phyloP scores from a whole-genome alignment of 2,329 filamentous ascomycete genomes.

The Ascochyta viciae-villosae region DNA sequence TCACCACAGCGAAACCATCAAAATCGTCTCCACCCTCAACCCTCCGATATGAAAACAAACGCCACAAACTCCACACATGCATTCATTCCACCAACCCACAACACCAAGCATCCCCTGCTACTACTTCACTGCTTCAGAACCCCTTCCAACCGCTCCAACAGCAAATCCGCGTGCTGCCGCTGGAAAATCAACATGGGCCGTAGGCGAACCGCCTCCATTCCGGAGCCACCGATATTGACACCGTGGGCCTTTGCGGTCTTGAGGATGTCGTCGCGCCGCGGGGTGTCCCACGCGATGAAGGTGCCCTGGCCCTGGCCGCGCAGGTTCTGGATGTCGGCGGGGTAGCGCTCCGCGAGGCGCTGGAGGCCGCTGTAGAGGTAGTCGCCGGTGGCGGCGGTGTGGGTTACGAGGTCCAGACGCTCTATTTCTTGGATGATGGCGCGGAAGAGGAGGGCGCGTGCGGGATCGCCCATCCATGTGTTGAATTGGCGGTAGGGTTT shows the following conservation, averaged over 20 bases:
- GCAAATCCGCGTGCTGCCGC: slow-evolving; percentile 85
- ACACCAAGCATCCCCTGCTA: background rate
- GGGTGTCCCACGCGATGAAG: slow-evolving; percentile 91
- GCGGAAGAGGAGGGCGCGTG: slow-evolving; percentile 82
- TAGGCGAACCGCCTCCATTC: slow-evolving; percentile 76
- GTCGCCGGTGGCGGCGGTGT: slow-evolving; percentile 78
- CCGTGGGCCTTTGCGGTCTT: slow-evolving; percentile 79
- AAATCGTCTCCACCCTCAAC: too few species aligned
- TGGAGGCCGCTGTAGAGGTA: slow-evolving; percentile 78
- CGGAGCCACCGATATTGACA: slow-evolving; percentile 87
- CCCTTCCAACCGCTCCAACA: slow-evolving; percentile 81
- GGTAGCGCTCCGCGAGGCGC: slow-evolving; percentile 72
- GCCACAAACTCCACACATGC: too few species aligned
- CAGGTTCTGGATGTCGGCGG: slow-evolving; percentile 80
- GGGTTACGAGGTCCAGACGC: slow-evolving; percentile 75
- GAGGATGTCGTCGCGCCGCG: slow-evolving; percentile 79
- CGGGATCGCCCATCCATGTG: slow-evolving; percentile 96
- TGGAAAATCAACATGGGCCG: slow-evolving; percentile 93
- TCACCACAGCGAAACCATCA: too few species aligned
- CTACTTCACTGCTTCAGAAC: slow-evolving; percentile 59
- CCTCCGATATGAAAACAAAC: too few species aligned
- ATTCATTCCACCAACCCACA: too few species aligned
- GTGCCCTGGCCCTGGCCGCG: slow-evolving; percentile 88
- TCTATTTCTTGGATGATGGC: slow-evolving; percentile 85
- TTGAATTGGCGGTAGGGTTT: slow-evolving; percentile 97